Conservation (phyloP, 805 yeast species). For the Candida gorgasii region DNA sequence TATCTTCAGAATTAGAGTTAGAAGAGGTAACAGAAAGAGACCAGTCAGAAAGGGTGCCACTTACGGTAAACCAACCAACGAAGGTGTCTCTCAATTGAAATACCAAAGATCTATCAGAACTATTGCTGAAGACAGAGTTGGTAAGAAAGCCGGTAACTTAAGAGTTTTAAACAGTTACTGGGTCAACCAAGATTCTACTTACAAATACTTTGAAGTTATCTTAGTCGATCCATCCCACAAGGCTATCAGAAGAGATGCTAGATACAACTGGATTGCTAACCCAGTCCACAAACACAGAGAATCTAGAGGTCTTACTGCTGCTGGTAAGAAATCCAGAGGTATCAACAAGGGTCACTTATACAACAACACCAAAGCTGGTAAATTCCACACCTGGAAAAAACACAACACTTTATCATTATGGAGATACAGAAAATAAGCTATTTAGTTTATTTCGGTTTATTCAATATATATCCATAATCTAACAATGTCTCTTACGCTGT, state of each 20-base stretch:
- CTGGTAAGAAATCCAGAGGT: conserved; percentile 99
- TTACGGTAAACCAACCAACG: conserved; percentile 99
- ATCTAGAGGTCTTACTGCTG: conserved; percentile 96
- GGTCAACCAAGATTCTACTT: conserved; percentile 99
- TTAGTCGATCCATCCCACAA: conserved; percentile 96
- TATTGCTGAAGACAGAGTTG: conserved; percentile 99
- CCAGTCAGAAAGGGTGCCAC: conserved; percentile 99
- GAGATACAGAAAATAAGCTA: conserved; percentile 83
- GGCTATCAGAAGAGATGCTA: conserved; percentile 98
- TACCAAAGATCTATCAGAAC: conserved; percentile 98
- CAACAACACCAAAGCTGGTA: conserved; percentile 98
- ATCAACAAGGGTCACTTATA: conserved; percentile 99
- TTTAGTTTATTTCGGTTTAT: conserved; percentile 1
- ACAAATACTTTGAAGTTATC: conserved; percentile 99
- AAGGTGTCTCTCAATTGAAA: conserved; percentile 98
- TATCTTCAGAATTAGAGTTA: conserved; percentile 97
- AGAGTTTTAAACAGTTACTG: conserved; percentile 99
- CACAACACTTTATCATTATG: conserved; percentile 98
- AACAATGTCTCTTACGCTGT: background rate
- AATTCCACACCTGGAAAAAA: conserved; percentile 99
- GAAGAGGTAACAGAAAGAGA: conserved; percentile 99
- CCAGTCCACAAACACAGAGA: conserved; percentile 99
- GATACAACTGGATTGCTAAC: conserved; percentile 99
- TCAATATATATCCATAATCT: conserved; percentile 3
- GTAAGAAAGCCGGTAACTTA: conserved; percentile 97